These are phyloP conservation scores for Bifiguratus adelaidae DNA, from an alignment of 192 early-diverging fungal species.

Conservation along the genomic window DNA sequence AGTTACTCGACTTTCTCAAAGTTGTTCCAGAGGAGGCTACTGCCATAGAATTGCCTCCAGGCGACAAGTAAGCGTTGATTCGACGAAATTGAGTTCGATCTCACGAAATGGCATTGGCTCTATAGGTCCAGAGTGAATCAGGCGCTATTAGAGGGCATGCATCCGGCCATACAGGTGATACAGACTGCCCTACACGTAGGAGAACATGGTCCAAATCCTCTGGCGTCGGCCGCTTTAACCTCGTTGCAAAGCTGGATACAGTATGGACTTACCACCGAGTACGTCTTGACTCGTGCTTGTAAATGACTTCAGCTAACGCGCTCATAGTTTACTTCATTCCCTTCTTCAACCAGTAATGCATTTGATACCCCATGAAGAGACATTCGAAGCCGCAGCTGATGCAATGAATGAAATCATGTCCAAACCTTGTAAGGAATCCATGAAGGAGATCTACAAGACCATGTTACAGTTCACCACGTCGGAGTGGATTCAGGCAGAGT, in stretches of 20 bases:
- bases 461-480: slow-evolving; percentile 35
- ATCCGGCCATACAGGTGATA: slow-evolving; percentile 12
- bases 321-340: slow-evolving; percentile 7
- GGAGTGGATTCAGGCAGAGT: slow-evolving; percentile 27
- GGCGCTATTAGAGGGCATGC: slow-evolving; percentile 12
- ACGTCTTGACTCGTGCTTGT: slow-evolving; percentile 3
- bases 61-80: slow-evolving; percentile 21
- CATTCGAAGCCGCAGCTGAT: slow-evolving; percentile 38
- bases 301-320: not conserved
- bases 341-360: slow-evolving; percentile 26
- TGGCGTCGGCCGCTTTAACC: slow-evolving; percentile 6
- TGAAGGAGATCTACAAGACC: slow-evolving; percentile 26
- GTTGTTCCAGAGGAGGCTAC: slow-evolving; percentile 42
- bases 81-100: not conserved
- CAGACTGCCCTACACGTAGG: slow-evolving; percentile 13
- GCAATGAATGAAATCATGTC: slow-evolving; percentile 41
- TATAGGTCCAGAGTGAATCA: slow-evolving; percentile 15
- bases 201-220: slow-evolving; percentile 11
- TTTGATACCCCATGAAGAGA: slow-evolving; percentile 23
- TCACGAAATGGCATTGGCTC: not conserved
- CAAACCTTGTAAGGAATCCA: slow-evolving; percentile 16
- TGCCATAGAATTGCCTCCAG: slow-evolving; percentile 29
- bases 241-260: slow-evolving; percentile 34
- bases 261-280: slow-evolving; percentile 43
- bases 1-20: slow-evolving; percentile 37